These are phyloP conservation scores for Candida maesae DNA, from an alignment of 805 yeast genomes.

Conservation along the genomic window DNA sequence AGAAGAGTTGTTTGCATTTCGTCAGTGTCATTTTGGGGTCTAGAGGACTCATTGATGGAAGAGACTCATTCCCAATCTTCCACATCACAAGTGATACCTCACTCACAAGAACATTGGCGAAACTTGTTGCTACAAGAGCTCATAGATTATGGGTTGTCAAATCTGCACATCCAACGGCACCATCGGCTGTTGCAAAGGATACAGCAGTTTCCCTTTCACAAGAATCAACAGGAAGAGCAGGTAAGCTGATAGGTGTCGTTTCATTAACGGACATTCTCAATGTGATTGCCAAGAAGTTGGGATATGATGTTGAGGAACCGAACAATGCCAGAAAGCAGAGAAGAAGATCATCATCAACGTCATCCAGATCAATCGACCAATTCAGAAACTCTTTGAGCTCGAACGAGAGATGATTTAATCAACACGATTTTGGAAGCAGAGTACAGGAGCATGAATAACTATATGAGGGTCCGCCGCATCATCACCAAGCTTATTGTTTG, in stretches of 20 bases:
- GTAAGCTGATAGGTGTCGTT: constrained; percentile 85
- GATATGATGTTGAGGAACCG: constrained; percentile 70
- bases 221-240: constrained; percentile 56
- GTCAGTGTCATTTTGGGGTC: constrained; percentile 79
- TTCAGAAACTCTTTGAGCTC: constrained; percentile 41
- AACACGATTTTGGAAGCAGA: no score
- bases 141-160: constrained; percentile 87
- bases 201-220: constrained; percentile 23
- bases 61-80: constrained; percentile 95
- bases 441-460: no score
- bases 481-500: no score
- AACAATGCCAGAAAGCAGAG: constrained; percentile 84
- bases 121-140: constrained; percentile 90
- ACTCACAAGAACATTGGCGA: constrained; percentile 86
- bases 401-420: constrained; percentile 20
- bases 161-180: constrained; percentile 33
- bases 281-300: constrained; percentile 70
- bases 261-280: constrained; percentile 88
- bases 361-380: constrained; percentile 34
- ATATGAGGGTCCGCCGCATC: no score
- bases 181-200: constrained; percentile 12
- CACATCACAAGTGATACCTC: constrained; percentile 81
- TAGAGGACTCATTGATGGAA: constrained; percentile 90
- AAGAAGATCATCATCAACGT: constrained; percentile 47
- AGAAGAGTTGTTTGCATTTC: constrained; percentile 82